Conservation (phyloP, 106 monocot species). For the Dendrobium catenatum region DNA sequence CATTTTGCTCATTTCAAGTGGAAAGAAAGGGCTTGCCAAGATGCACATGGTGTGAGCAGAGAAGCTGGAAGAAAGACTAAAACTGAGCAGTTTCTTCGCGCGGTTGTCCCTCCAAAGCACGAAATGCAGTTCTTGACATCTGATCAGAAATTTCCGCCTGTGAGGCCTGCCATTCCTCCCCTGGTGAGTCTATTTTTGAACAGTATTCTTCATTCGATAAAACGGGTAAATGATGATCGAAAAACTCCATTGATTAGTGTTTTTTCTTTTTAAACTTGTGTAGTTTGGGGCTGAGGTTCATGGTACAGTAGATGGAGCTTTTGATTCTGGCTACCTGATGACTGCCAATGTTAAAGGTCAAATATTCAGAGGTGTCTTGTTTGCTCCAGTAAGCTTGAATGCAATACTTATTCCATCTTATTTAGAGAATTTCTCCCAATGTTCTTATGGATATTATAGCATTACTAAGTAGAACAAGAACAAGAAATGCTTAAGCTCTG, state of each 20-base stretch:
- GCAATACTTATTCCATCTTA: no score
- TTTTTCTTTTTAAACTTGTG: neutral
- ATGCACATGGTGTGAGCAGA: constrained; percentile 4
- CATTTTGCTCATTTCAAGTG: constrained; percentile 27
- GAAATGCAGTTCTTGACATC: constrained; percentile 26
- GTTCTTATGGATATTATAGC: no score
- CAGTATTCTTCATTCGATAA: neutral
- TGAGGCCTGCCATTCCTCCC: constrained; percentile 29
- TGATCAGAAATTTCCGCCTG: constrained; percentile 26
- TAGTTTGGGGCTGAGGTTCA: constrained; percentile 89
- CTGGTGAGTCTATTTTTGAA: constrained; percentile 25
- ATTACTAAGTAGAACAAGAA: no score
- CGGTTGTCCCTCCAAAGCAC: constrained; percentile 25
- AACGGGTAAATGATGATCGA: neutral
- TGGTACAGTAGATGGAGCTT: constrained; percentile 85
- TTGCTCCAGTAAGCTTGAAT: constrained; percentile 59
- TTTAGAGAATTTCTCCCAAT: no score
- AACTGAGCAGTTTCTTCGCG: constrained; percentile 38
- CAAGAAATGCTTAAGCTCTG: no score
- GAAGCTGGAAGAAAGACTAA: constrained; percentile 23
- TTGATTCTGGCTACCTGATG: constrained; percentile 89
- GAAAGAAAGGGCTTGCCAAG: constrained; percentile 19
- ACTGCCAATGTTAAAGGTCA: constrained; percentile 92
- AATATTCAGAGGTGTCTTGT: constrained; percentile 78
- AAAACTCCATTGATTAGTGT: neutral